Base-by-base conservation (phyloP, 106 monocot species). In the Dendrobium officinale region DNA sequence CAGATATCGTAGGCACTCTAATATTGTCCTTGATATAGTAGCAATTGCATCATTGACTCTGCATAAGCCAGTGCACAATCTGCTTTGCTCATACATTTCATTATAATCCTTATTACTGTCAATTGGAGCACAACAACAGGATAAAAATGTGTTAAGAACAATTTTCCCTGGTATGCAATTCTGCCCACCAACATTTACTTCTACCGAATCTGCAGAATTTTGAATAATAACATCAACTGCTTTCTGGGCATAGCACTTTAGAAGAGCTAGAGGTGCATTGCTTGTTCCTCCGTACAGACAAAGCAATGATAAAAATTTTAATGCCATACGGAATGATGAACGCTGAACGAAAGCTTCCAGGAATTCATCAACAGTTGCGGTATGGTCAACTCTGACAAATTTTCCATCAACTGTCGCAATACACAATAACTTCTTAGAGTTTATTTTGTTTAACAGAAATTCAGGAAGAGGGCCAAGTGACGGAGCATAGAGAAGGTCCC, bases 241-340 rank as follows among this genome's bases (percentile, higher is more conserved):
- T 81, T 78, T 84, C 40, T 91, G 80, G 9, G 86, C 83, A 87
- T 91, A 93, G 70, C 91, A 90, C 80, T 99, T 99, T 18, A 95
- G 78, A 77, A 99, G 95, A 67, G 95, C 88, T 8, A 88, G 0
- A 55, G 99, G 99, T 79, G 82, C 77, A 79, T 85, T 83, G 9
- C 72, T 82, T 55, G 83, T 84, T 48, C 99, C 95, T 77, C 88
- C 67, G 74, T 99, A 91, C 80, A 86, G 55, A 72, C 84, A 73
- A 61, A 99, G 55, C 47, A 99, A 81, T 47, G 99, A 99, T 72
- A 99, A 81, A 78, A 99, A 80, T 66, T 99, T 99, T 13, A 93
- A 70, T 58, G 95, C 93, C 26, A 83, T 83, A 70, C 85, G 78
- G 51, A 86, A 95, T 72, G 99, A 64, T 77, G 95, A 99, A 82